Conservation (phyloP, 495 filamentous ascomycete species). For the Margaritispora aquatica region DNA sequence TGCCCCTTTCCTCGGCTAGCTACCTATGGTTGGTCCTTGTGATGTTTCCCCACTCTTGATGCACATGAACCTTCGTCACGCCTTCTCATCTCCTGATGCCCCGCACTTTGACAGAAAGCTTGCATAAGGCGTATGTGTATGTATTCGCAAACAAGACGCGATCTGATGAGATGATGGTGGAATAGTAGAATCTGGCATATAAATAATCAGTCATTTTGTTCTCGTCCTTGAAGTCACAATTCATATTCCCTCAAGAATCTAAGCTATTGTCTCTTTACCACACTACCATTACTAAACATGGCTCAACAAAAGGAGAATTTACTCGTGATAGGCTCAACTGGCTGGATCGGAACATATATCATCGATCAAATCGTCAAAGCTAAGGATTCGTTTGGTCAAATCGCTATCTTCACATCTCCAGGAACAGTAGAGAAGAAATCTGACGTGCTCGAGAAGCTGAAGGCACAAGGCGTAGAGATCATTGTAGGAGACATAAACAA, state of each 20-base stretch:
- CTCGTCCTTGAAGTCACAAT: too few species aligned
- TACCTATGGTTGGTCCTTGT: neutral
- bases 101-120: neutral
- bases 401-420: slow-evolving; percentile 59
- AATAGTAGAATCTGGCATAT: too few species aligned
- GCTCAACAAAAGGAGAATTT: slow-evolving; percentile 24
- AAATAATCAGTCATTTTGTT: too few species aligned
- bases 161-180: neutral
- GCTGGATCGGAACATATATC: slow-evolving; percentile 61
- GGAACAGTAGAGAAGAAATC: slow-evolving; percentile 43
- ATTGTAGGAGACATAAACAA: slow-evolving; percentile 54
- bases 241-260: too few species aligned
- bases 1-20: neutral
- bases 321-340: slow-evolving; percentile 66
- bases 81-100: neutral
- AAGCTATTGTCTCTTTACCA: too few species aligned
- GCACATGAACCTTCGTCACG: neutral
- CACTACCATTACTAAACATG: too few species aligned
- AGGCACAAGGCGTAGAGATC: slow-evolving; percentile 44
- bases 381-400: slow-evolving; percentile 42
- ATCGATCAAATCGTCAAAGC: slow-evolving; percentile 48
- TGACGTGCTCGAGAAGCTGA: slow-evolving; percentile 39
- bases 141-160: neutral
- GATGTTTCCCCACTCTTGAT: neutral
- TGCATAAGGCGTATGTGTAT: neutral